Evolutionary conservation across 2,329 filamentous ascomycete species (phyloP), one percentile per base, ranked within the genome.

Genomic region (Xylaria arbuscula): DNA sequence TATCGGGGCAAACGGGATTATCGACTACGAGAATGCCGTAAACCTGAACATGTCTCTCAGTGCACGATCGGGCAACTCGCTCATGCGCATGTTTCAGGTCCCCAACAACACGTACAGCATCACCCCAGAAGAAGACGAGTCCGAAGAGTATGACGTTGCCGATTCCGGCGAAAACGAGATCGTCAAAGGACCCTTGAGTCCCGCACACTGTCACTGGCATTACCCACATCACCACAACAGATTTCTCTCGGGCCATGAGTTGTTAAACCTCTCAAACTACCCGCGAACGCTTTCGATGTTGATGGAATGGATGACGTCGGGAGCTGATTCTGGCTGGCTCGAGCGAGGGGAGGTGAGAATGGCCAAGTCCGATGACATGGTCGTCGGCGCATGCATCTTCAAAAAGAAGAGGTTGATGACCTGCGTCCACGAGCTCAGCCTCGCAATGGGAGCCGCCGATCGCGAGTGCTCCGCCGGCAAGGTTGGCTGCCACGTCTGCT

Each of bases 351-450:
- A 58, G n/a, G 28, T 62, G 17, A 28, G 58, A 13, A 53, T 67
- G 36, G 34, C 59, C 11, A 67, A 67, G 47, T 6, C 1, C 7
- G 13, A 53, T 1, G 38, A 57, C 47, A 2, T 54, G 34, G 60
- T 67, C 15, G 54, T 67, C 19, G 65, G 65, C 54, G 65, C 60
- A 9, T 67, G 65, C 40, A 22, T 60, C 17, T 63, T 17, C 47
- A 59, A 55, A 36, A 34, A 24, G n/a, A 8, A 6, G 17, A 45
- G 24, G 24, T 19, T 53, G 36, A 17, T n/a, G 7, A 54, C 47
- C 9, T 67, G 65, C 40, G 10, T 40, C 15, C 59, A 59, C 48
- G 65, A 67, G 65, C 54, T 63, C 24, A 34, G 28, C 19, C 17
- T 59, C 24, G 54, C 65, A 9, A 59, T 67, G 59, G 11, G 17